phyloP scores from a whole-genome alignment of 148 eudicot species.

The Camellia sinensis region DNA sequence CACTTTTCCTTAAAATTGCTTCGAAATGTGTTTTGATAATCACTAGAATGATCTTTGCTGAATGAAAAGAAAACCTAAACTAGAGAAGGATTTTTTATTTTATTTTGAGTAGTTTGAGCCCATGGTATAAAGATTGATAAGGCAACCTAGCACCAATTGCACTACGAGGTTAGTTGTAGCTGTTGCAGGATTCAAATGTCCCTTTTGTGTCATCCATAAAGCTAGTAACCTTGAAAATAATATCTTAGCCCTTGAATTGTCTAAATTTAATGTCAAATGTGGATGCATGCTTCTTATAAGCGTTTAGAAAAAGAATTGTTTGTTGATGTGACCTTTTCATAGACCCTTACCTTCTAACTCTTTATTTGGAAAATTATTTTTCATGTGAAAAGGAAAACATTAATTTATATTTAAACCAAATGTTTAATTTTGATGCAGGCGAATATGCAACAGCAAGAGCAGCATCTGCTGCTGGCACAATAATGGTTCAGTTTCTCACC shows the following conservation, averaged over 20 bases:
- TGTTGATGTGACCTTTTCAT: background rate
- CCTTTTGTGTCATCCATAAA: background rate
- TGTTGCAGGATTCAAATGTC: background rate
- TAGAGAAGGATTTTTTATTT: background rate
- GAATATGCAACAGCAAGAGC: constrained; percentile 90
- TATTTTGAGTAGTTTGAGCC: background rate
- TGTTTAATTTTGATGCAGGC: constrained; percentile 45
- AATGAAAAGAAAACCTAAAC: background rate
- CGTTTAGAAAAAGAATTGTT: background rate
- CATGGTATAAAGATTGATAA: background rate
- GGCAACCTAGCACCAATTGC: background rate
- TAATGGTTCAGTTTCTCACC: constrained; percentile 55
- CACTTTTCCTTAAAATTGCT: background rate
- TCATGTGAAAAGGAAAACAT: background rate
- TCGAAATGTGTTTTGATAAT: background rate
- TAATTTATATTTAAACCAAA: background rate
- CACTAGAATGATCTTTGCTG: background rate
- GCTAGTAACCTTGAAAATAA: background rate
- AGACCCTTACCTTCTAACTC: background rate
- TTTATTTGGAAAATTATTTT: background rate
- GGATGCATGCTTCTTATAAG: background rate
- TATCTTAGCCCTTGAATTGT: background rate
- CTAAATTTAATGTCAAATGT: background rate
- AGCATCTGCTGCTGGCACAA: constrained; percentile 77
- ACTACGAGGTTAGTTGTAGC: background rate